Percentiles rank a stretch among this genome's conserved stretches.
Conservation (phyloP, 202 grass and related monocot genomes). For the Saccharum hybrid region DNA sequence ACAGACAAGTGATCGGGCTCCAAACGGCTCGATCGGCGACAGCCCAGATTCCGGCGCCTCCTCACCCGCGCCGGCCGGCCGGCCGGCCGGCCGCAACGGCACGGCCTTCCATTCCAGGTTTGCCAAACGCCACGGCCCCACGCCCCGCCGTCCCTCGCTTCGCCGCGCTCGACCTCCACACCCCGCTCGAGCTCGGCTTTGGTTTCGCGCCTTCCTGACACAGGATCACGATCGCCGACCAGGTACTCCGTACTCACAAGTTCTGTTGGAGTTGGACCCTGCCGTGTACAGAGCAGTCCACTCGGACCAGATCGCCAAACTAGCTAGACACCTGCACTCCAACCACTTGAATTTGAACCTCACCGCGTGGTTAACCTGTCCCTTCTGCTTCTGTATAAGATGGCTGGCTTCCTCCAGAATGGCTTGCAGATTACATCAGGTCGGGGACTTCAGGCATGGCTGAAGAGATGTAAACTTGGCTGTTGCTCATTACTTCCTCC, state of each 20-base stretch:
- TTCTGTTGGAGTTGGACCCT: not conserved
- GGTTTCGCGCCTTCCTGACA: not conserved
- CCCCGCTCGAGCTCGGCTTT: not conserved
- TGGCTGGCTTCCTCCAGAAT: not conserved
- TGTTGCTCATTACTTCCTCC: not conserved
- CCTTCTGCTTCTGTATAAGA: not conserved
- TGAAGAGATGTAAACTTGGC: not conserved
- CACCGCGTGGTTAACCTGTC: not conserved
- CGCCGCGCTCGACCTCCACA: not conserved
- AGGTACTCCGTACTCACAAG: not conserved
- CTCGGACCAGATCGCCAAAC: not conserved
- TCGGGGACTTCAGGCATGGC: not conserved
- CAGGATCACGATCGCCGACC: not conserved
- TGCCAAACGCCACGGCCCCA: not conserved
- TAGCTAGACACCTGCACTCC: not conserved
- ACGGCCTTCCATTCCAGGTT: not conserved
- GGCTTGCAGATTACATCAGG: not conserved
- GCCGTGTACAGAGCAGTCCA: not conserved
- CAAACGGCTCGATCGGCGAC: not conserved
- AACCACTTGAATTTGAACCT: not conserved
- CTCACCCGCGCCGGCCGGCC: not conserved
- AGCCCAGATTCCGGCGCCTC: not conserved
- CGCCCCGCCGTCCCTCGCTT: not conserved
- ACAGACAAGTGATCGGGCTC: not conserved
- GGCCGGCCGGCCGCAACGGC: not conserved